Evolutionary conservation across 805 yeast species (phyloP), one percentile per base, ranked within the genome.

Genomic region (Ogataea allantospora): DNA sequence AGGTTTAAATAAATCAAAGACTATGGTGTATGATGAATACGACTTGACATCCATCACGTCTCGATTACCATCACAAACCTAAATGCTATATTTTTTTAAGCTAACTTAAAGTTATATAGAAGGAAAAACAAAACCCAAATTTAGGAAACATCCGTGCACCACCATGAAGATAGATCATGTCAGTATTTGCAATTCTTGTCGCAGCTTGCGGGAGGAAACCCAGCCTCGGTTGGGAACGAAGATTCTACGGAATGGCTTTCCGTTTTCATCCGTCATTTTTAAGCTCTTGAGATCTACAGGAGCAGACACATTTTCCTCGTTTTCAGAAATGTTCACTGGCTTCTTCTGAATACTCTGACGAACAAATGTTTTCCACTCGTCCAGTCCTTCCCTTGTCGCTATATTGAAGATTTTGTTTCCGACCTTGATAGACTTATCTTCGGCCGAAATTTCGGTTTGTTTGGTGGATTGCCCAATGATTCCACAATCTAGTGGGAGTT

Each of bases 191-290:
- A 43, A 35, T 32, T 46, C 47, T 16, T 43, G 44, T 20, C 41
- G 45, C n/a, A 47, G 25, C 34, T 43, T 45, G 8, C 38, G 36
- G 1, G 53, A 43, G 2, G 54, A 44, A 1, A 70, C 57, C 81
- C 81, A 75, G 0, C 81, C 80, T 27, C 68, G 52, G 8, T 68
- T 69, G 1, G 76, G 78, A 21, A 75, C 60, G 42, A 67, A 71
- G 2, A 73, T 50, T 22, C 81, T 50, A 32, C 71, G 60, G 34
- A 64, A 66, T 5, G 63, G 66, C 28, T 62, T 65, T 0, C 75
- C 75, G 28, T 63, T 54, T 25, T 53, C 55, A 43, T 68, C 73
- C 2, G 43, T 36, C 28, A 37, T 25, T 51, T 40, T 38, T 24
- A 50, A 22, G n/a, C 20, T 38, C 10, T 32, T 27, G 15, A 38